Base-by-base conservation (phyloP, 768 basidiomycete genomes). In the Mycena maculata region DNA sequence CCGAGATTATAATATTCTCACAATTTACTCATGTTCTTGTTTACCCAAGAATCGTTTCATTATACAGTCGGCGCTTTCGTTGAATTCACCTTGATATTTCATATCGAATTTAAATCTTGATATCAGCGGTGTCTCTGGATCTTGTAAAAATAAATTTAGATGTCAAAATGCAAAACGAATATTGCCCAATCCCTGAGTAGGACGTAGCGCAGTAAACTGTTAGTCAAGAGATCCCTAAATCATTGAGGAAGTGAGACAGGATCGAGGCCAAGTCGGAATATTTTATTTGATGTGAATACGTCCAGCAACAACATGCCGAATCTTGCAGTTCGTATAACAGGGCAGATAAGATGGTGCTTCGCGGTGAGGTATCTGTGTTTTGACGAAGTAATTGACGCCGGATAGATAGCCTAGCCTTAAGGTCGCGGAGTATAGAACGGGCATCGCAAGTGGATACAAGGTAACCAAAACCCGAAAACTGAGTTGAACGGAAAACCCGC, bases 21-120 rank as follows among this genome's bases (percentile, higher is more conserved):
- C n/a, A n/a, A n/a, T n/a, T n/a, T n/a, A n/a, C n/a, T n/a, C n/a
- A n/a, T n/a, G n/a, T n/a, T n/a, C n/a, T n/a, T n/a, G n/a, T n/a
- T n/a, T n/a, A n/a, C n/a, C n/a, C n/a, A n/a, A n/a, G n/a, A n/a
- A n/a, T n/a, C n/a, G n/a, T n/a, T n/a, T n/a, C n/a, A n/a, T n/a
- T n/a, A n/a, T n/a, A n/a, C n/a, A n/a, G n/a, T n/a, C n/a, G n/a
- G n/a, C n/a, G n/a, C n/a, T n/a, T n/a, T n/a, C n/a, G n/a, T n/a
- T n/a, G n/a, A n/a, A n/a, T n/a, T n/a, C n/a, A n/a, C n/a, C n/a
- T n/a, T n/a, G n/a, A n/a, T n/a, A n/a, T n/a, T n/a, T 38, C 73
- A 72, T 39, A 72, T 68, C 0, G 8, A 18, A 70, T 68, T 8
- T 69, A 62, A 25, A 73, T 36, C 36, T 73, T 70, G 2, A 57